A percentile compares a stretch with the other conserved stretches of the same genome.
These are phyloP conservation scores for Apophysomyces sp. DNA, from an alignment of 371 early-diverging fungal species.

Conservation along the genomic window DNA sequence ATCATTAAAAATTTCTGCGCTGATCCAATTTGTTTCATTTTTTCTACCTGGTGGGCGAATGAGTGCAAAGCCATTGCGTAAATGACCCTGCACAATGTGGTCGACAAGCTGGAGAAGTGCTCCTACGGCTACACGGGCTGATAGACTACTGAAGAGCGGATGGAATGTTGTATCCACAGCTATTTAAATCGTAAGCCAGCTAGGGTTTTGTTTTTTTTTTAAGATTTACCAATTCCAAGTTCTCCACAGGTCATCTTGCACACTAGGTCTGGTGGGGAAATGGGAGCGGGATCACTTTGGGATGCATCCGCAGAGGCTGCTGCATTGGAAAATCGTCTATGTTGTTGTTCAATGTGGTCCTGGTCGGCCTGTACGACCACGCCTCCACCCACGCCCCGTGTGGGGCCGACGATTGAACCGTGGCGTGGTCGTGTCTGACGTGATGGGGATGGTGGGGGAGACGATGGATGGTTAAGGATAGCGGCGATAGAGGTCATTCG, in stretches of 20 bases:
- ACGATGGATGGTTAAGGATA: constrained; percentile 20
- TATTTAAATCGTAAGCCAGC: neutral
- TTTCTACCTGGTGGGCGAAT: constrained; percentile 60
- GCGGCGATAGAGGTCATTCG: constrained; percentile 39
- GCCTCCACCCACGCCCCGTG: constrained; percentile 42
- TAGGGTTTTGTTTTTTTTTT: too few relatives aligned
- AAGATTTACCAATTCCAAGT: constrained; percentile 42
- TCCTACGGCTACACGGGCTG: constrained; percentile 59
- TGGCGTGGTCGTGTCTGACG: neutral
- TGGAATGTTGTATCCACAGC: constrained; percentile 63
- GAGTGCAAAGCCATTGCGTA: constrained; percentile 65
- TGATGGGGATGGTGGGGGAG: neutral
- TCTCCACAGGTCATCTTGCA: constrained; percentile 59
- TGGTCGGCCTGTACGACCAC: constrained; percentile 25
- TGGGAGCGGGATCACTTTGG: constrained; percentile 18
- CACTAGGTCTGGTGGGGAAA: constrained; percentile 40
- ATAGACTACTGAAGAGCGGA: constrained; percentile 47
- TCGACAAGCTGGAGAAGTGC: constrained; percentile 52
- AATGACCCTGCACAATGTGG: constrained; percentile 47
- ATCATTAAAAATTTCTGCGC: too few relatives aligned
- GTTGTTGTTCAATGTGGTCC: constrained; percentile 26
- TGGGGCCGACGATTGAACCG: constrained; percentile 10
- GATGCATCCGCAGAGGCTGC: constrained; percentile 12
- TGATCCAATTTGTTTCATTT: neutral
- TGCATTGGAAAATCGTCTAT: constrained; percentile 20